Percentiles rank a stretch among this genome's conserved stretches.
Evolutionary conservation across 2,329 filamentous ascomycete species (phyloP).

Genomic region (Fusarium longipes): DNA sequence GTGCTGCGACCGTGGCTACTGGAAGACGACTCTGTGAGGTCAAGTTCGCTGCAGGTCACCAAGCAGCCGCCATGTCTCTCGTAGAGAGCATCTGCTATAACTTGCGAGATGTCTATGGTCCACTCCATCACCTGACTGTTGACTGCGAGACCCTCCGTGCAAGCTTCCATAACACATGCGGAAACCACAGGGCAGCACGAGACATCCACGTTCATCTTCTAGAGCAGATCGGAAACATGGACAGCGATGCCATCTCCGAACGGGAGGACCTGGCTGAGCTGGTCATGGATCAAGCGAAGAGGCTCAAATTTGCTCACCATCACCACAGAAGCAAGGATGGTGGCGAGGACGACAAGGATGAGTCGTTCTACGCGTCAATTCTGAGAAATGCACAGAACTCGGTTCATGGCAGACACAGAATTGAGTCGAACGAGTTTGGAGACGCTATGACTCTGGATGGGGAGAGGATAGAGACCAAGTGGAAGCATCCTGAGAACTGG

Average conservation of each 20-base stretch:
- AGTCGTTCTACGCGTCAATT: neutral
- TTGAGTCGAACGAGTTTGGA: neutral
- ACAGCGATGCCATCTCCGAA: neutral
- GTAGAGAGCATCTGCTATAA: constrained; percentile 2
- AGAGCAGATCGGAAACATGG: neutral
- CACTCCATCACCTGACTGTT: neutral
- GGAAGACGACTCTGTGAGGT: constrained; percentile 2
- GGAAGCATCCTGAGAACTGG: constrained; percentile 13
- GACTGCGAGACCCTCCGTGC: neutral
- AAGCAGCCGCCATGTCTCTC: neutral
- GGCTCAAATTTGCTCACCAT: neutral
- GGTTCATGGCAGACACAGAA: neutral
- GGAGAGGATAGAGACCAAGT: constrained; percentile 7
- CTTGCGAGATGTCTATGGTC: neutral
- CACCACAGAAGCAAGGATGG: constrained; percentile 1
- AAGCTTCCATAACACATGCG: constrained; percentile 9
- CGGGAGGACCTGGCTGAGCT: neutral
- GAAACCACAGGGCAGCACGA: neutral
- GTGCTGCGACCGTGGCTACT: neutral
- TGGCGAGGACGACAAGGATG: neutral
- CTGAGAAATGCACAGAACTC: neutral
- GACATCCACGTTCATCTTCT: constrained; percentile 6
- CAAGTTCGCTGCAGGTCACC: neutral
- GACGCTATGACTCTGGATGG: neutral
- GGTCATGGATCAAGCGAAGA: constrained; percentile 1